Base-by-base conservation (phyloP, 2,329 filamentous ascomycete genomes). In the Verticillium klebahnii region DNA sequence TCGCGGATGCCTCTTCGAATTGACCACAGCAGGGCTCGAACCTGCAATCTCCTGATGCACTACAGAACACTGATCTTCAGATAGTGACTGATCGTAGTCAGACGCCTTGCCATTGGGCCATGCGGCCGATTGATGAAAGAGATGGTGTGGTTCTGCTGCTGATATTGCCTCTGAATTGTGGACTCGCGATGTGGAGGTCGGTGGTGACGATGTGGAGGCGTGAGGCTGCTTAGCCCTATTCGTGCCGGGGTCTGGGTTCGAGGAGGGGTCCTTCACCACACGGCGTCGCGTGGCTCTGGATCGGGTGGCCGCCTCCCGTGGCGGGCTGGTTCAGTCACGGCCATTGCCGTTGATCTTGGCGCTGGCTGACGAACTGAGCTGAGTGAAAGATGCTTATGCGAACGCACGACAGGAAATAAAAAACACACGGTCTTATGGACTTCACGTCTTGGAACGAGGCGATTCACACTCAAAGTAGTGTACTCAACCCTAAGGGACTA, bases 41-140 rank as follows among this genome's bases (percentile, higher is more conserved):
- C 45, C 45, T 50, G 45, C 45, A 50, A 50, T 50, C 45, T 50
- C 45, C 45, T 50, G 45, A 50, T 50, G 45, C 45, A 23, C 45
- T 50, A 50, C 45, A 50, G 45, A 36, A 8, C 8, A 23, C 45
- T 6, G 45, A 23, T 12, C n/a, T 11, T 50, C 6, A n/a, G 19
- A 50, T n/a, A 8, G 45, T 50, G 45, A 50, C 45, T 50, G 45
- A 50, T 77, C 73, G 74, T 76, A 76, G 75, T 77, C 74, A 77
- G 73, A 77, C 74, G 74, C 74, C 74, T 75, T 77, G 74, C 69
- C 74, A 77, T 74, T 74, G 71, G 72, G 71, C 72, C 72, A 76
- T 34, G 55, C 55, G 55, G 55, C 55, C 55, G 45, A 23, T 50
- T 50, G 45, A 50, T 50, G 45, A 25, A 50, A 50, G n/a, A 5